A percentile compares a stretch with the other conserved stretches of the same genome.
Conservation (phyloP, 768 basidiomycete genomes). For the Hysterangium stoloniferum region DNA sequence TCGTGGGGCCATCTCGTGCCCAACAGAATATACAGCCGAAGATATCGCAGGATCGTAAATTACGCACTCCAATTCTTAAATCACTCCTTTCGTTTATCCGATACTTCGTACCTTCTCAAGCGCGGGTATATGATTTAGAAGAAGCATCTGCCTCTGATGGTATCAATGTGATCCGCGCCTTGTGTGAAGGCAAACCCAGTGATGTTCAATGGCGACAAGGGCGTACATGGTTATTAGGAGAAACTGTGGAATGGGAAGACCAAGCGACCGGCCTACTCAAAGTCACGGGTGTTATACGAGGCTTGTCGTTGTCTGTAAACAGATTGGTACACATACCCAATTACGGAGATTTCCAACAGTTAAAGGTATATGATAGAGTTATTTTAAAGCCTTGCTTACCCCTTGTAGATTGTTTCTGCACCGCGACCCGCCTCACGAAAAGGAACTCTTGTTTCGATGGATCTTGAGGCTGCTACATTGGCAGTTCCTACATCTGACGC, state of each 20-base stretch:
- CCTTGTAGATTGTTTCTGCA: conserved; percentile 60
- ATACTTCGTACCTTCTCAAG: conserved; percentile 86
- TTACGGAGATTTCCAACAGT: conserved; percentile 81
- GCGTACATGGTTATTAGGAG: conserved; percentile 68
- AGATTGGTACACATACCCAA: conserved; percentile 82
- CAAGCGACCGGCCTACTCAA: conserved; percentile 49
- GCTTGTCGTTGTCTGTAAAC: conserved; percentile 68
- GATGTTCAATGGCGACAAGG: conserved; percentile 81
- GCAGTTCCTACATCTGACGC: conserved; percentile 60
- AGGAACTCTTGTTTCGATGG: conserved; percentile 41
- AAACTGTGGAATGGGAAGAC: conserved; percentile 43
- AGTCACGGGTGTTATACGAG: conserved; percentile 83
- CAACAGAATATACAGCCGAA: conserved; percentile 16
- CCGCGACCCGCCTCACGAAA: conserved; percentile 36
- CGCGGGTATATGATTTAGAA: conserved; percentile 63
- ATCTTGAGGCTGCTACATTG: conserved; percentile 56
- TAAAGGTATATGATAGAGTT: conserved; percentile 44
- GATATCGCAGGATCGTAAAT: conserved; percentile 36
- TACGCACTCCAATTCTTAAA: conserved; percentile 62
- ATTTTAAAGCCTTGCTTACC: conserved; percentile 1
- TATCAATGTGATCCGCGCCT: conserved; percentile 60
- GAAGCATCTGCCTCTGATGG: conserved; percentile 49
- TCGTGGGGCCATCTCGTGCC: conserved; percentile 49
- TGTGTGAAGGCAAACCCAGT: conserved; percentile 79
- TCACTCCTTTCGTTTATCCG: conserved; percentile 90